Percentiles rank a stretch among this genome's conserved stretches.
phyloP scores from a whole-genome alignment of 1,284 basidiomycete species.

The Boletus smithii region DNA sequence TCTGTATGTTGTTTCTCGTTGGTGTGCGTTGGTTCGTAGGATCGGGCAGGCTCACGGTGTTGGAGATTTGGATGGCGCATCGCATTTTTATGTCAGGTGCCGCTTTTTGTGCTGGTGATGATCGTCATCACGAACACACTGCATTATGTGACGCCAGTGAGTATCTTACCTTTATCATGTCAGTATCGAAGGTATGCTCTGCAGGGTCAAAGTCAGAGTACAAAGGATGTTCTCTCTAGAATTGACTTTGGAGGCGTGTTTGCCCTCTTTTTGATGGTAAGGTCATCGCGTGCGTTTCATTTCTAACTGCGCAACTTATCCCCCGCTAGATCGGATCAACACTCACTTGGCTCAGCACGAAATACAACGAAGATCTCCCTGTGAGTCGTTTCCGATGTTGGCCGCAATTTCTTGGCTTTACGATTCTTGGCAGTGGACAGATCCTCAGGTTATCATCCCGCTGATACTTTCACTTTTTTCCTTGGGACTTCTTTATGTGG shows the following conservation, averaged over 20 bases:
- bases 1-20: conserved; percentile 3
- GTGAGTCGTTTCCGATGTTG: conserved; percentile 2
- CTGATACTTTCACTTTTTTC: conserved; percentile 13
- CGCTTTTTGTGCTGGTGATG: conserved; percentile 11
- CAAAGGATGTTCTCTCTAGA: conserved; percentile 13
- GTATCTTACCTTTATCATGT: neutral
- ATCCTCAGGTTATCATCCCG: conserved; percentile 8
- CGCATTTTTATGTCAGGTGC: conserved; percentile 17
- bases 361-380: conserved; percentile 17
- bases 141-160: conserved; percentile 15
- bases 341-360: conserved; percentile 17
- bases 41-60: neutral
- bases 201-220: conserved; percentile 14
- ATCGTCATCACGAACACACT: conserved; percentile 8
- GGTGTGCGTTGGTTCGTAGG: neutral
- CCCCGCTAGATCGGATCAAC: conserved; percentile 12
- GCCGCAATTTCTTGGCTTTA: neutral
- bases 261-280: conserved; percentile 11
- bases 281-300: neutral
- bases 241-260: conserved; percentile 19
- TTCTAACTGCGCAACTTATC: neutral
- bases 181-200: neutral
- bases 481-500: conserved; percentile 6
- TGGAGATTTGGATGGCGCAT: conserved; percentile 19
- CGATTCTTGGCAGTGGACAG: conserved; percentile 8